These are phyloP conservation scores for Penicillium roqueforti DNA, from an alignment of 495 filamentous ascomycete species.

Conservation along the genomic window DNA sequence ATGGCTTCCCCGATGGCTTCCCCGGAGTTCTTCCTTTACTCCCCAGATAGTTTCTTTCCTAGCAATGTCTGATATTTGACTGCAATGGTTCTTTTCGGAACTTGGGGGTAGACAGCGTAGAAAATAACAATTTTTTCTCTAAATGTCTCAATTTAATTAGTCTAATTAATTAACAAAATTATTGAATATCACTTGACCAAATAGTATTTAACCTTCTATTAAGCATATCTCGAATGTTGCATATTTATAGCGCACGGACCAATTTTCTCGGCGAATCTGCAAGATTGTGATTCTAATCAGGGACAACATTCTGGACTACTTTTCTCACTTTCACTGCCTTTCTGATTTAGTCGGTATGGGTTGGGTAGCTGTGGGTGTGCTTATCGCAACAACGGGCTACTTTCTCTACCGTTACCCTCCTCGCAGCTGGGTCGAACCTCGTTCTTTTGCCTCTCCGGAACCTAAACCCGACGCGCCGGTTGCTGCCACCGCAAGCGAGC, in stretches of 20 bases:
- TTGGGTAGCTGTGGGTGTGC: constrained; percentile 33
- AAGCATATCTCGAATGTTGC: neutral
- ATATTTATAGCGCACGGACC: constrained; percentile 22
- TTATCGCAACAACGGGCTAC: constrained; percentile 33
- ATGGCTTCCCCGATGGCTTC: neutral
- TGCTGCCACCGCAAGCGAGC: constrained; percentile 12
- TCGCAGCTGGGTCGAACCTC: constrained; percentile 18
- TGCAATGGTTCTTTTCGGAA: too few relatives aligned
- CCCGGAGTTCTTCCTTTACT: constrained; percentile 4
- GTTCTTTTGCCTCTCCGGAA: constrained; percentile 19
- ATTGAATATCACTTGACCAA: neutral
- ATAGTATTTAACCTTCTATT: neutral
- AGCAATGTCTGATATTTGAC: neutral
- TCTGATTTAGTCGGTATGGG: constrained; percentile 26
- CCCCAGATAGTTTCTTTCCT: neutral
- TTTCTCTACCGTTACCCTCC: constrained; percentile 35
- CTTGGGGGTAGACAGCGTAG: neutral
- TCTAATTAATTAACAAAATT: neutral
- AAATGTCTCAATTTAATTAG: neutral
- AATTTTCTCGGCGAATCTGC: constrained; percentile 13
- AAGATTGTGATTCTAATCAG: constrained; percentile 8
- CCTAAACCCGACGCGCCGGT: constrained; percentile 16
- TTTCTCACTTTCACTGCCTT: neutral
- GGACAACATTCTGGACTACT: neutral
- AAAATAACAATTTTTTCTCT: neutral